phyloP scores from a whole-genome alignment of 1,284 basidiomycete species.

The Phaffia rhodozyma region DNA sequence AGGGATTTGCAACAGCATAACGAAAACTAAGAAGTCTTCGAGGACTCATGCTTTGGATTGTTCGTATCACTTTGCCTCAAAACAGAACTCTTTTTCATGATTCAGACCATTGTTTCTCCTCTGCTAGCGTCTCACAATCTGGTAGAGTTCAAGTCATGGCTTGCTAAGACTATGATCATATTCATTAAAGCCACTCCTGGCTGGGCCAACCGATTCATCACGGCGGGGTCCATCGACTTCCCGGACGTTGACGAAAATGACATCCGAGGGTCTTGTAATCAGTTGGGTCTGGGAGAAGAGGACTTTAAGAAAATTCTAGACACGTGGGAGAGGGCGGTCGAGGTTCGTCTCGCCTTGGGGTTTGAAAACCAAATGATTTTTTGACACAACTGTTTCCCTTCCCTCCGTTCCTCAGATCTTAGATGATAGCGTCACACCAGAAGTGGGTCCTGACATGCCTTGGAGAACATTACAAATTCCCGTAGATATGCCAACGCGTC shows the following conservation, averaged over 20 bases:
- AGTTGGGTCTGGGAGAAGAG: not conserved
- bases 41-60: not conserved
- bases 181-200: not conserved
- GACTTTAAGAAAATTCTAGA: not conserved
- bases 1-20: not conserved
- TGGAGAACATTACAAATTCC: constrained; percentile 16
- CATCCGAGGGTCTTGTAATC: not conserved
- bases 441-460: not conserved
- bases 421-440: not conserved
- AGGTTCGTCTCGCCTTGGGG: not conserved
- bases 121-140: not conserved
- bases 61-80: not conserved
- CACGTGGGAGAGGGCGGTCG: constrained; percentile 9
- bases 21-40: no score
- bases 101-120: not conserved
- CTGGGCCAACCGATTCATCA: constrained; percentile 5
- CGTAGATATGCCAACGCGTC: constrained; percentile 15
- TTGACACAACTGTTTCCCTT: not conserved
- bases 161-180: not conserved
- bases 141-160: constrained; percentile 4
- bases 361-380: not conserved
- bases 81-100: constrained; percentile 1
- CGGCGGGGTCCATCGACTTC: constrained; percentile 4
- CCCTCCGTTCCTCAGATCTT: not conserved
- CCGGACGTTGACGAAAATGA: constrained; percentile 6